phyloP scores from a whole-genome alignment of 345 rosid genomes.

The Linum tenue region DNA sequence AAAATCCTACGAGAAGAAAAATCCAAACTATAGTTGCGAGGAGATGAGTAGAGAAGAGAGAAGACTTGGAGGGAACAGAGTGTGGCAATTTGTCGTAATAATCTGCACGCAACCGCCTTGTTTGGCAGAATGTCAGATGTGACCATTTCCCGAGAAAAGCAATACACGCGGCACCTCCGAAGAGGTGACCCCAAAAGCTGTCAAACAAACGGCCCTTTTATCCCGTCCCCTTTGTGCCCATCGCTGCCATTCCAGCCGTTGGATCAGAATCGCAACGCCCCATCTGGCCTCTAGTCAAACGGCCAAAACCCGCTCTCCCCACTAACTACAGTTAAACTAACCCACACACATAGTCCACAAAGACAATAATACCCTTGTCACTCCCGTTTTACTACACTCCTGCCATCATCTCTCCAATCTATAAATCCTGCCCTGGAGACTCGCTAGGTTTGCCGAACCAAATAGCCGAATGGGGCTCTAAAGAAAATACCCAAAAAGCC shows the following conservation, averaged over 20 bases:
- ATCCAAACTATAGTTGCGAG: no score
- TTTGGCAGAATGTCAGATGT: background rate
- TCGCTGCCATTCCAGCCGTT: constrained; percentile 1
- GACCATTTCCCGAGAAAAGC: background rate
- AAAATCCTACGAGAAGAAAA: no score
- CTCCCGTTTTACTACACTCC: constrained; percentile 11
- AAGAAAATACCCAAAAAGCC: background rate
- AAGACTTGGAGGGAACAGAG: no score
- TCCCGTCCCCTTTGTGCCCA: background rate
- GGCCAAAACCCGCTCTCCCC: background rate
- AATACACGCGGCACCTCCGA: background rate
- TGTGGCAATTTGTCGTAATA: background rate
- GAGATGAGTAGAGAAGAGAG: no score
- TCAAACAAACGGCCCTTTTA: background rate
- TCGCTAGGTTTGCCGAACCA: constrained; percentile 73
- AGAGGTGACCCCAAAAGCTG: background rate
- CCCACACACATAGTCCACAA: background rate
- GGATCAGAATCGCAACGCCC: constrained; percentile 26
- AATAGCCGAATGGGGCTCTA: constrained; percentile 29
- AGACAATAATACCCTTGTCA: background rate
- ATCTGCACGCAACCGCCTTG: background rate
- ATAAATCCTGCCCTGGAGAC: constrained; percentile 30
- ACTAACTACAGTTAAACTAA: constrained; percentile 24
- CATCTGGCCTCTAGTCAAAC: constrained; percentile 8
- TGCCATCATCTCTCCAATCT: constrained; percentile 14